Base-by-base conservation (phyloP, 1,284 basidiomycete species). In the Pyrrhoderma noxium region DNA sequence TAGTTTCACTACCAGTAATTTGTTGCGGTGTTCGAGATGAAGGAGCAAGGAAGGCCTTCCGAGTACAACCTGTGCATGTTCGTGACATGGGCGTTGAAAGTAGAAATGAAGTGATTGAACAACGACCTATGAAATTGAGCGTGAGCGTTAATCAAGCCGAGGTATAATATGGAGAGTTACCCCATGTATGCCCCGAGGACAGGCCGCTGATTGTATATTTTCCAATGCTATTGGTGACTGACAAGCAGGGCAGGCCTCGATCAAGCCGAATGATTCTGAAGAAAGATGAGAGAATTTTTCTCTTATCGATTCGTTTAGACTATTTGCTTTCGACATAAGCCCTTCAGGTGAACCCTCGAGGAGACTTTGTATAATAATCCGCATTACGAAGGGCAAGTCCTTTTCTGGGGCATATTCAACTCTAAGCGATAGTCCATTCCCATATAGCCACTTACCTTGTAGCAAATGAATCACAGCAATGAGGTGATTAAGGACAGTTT, bases 191-290 rank as follows among this genome's bases (percentile, higher is more conserved):
- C 11, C 85, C 58, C 80, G 80, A 2, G 71, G 60, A 63, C 85
- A 89, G 4, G 69, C 68, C 9, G 82, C 86, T 39, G 60, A 71
- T 18, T 71, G 75, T 47, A 79, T 72, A 59, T 82, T 74, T 45
- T 75, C 64, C 47, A 86, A 62, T 0, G 76, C 76, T 23, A 88
- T 71, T 44, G 70, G 67, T 1, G 71, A 70, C 39, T 71, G 64
- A 65, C 85, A 89, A 14, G 85, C 86, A 2, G 85, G 85, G 58
- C 85, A 89, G 3, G 62, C 59, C 65, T 88, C 85, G 49, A 74
- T 70, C 35, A 79, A 63, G 22, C 49, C 27, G 16, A 44, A 49
- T 50, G 47, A 38, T 3, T 54, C 53, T 18, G 53, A 39, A 3
- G 49, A 14, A n/a, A 36, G 42, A 14, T 42, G 8, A 2, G n/a